These are phyloP conservation scores for Fusarium camptoceras DNA, from an alignment of 2,329 filamentous ascomycete genomes.

Conservation along the genomic window DNA sequence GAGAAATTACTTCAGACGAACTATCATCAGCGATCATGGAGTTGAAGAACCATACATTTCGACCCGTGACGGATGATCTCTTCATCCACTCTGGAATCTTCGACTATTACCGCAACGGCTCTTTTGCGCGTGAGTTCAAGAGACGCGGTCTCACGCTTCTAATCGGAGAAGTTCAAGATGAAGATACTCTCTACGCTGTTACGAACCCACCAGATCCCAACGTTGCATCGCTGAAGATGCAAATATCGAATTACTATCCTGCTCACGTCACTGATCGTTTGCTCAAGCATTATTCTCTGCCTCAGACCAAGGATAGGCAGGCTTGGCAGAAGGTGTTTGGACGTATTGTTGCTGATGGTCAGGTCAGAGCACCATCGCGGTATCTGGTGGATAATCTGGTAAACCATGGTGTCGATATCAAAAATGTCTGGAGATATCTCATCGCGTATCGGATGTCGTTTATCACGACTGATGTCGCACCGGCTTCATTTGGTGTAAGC, in stretches of 20 bases:
- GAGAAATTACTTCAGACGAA: slow-evolving; percentile 1
- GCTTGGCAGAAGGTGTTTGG: slow-evolving; percentile 15
- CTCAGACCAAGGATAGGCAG: not conserved
- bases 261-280: slow-evolving; percentile 2
- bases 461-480: not conserved
- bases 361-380: slow-evolving; percentile 15
- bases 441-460: slow-evolving; percentile 8
- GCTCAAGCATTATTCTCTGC: slow-evolving; percentile 3
- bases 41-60: not conserved
- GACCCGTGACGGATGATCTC: not conserved
- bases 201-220: slow-evolving; percentile 11
- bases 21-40: slow-evolving; percentile 4
- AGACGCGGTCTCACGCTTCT: not conserved
- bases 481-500: slow-evolving; percentile 13
- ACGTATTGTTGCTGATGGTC: slow-evolving; percentile 2
- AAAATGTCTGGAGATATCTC: slow-evolving; percentile 18
- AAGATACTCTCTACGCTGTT: slow-evolving; percentile 16
- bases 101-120: slow-evolving; percentile 8
- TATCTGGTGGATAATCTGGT: slow-evolving; percentile 15
- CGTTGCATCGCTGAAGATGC: not conserved
- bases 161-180: slow-evolving; percentile 5
- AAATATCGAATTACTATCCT: slow-evolving; percentile 13
- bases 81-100: slow-evolving; percentile 17
- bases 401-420: not conserved
- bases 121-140: slow-evolving; percentile 4